Evolutionary conservation across 768 basidiomycete species (phyloP).

Genomic region (Aureoboletus auriporus): DNA sequence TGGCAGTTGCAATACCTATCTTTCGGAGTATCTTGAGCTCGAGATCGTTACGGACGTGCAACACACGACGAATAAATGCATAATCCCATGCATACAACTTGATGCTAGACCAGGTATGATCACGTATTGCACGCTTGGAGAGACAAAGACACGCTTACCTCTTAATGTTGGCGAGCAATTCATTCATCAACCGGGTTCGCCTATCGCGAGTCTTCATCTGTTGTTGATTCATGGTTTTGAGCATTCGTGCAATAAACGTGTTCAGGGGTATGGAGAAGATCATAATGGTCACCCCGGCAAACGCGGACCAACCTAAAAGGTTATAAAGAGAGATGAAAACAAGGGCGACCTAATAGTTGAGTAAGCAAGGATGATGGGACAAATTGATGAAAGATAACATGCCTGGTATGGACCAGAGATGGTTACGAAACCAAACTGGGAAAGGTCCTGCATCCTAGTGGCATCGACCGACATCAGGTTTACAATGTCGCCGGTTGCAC

Average conservation of each 20-base stretch:
- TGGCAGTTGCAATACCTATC: slow-evolving; percentile 73
- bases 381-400: slow-evolving; percentile 13
- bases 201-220: slow-evolving; percentile 95
- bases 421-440: slow-evolving; percentile 75
- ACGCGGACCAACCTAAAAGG: slow-evolving; percentile 88
- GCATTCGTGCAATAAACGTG: slow-evolving; percentile 61
- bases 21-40: slow-evolving; percentile 79
- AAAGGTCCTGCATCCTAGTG: too few relatives aligned
- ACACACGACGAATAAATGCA: slow-evolving; percentile 76
- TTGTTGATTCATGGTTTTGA: slow-evolving; percentile 74
- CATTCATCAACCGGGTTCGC: slow-evolving; percentile 84
- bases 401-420: slow-evolving; percentile 87
- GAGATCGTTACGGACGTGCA: slow-evolving; percentile 73
- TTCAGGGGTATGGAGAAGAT: slow-evolving; percentile 73
- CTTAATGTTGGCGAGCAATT: slow-evolving; percentile 86
- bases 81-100: slow-evolving; percentile 95
- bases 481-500: too few relatives aligned
- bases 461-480: too few relatives aligned
- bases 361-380: slow-evolving; percentile 5
- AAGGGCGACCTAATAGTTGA: slow-evolving; percentile 56
- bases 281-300: slow-evolving; percentile 88
- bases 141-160: slow-evolving; percentile 40
- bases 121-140: too few relatives aligned
- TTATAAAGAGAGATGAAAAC: slow-evolving; percentile 89
- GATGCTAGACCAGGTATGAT: slow-evolving; percentile 48